These are phyloP conservation scores for Phalaenopsis equestris DNA, from an alignment of 106 monocot genomes.

Conservation along the genomic window DNA sequence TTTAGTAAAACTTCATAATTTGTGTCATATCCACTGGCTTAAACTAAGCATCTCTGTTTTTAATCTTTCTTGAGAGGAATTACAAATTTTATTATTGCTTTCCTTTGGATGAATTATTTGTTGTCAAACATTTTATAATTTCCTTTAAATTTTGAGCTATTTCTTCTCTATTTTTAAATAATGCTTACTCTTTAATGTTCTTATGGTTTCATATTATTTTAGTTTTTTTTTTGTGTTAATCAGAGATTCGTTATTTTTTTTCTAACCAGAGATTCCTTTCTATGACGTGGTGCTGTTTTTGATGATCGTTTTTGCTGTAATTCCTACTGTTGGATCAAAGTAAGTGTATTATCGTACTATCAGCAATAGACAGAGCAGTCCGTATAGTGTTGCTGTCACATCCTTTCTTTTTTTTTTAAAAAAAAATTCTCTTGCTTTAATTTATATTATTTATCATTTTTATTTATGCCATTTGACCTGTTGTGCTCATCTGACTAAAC, in stretches of 20 bases:
- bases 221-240: neutral
- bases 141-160: neutral
- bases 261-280: constrained; percentile 67
- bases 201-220: neutral
- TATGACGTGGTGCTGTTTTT: constrained; percentile 61
- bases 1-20: too few relatives aligned
- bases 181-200: neutral
- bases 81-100: too few relatives aligned
- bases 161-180: neutral
- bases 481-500: too few relatives aligned
- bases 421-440: too few relatives aligned
- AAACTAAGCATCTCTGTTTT: too few relatives aligned
- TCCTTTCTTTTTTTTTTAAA: neutral
- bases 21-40: too few relatives aligned
- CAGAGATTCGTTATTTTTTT: neutral
- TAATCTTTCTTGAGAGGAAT: too few relatives aligned
- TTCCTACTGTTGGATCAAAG: constrained; percentile 87
- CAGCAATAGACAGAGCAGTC: too few relatives aligned
- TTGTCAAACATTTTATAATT: neutral
- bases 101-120: neutral
- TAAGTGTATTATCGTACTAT: constrained; percentile 14
- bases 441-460: too few relatives aligned
- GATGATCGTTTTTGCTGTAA: constrained; percentile 63
- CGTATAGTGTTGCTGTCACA: neutral
- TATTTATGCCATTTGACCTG: too few relatives aligned